Evolutionary conservation across 2,329 filamentous ascomycete genomes (phyloP).

Genomic region (Amesomyces nigricolor): DNA sequence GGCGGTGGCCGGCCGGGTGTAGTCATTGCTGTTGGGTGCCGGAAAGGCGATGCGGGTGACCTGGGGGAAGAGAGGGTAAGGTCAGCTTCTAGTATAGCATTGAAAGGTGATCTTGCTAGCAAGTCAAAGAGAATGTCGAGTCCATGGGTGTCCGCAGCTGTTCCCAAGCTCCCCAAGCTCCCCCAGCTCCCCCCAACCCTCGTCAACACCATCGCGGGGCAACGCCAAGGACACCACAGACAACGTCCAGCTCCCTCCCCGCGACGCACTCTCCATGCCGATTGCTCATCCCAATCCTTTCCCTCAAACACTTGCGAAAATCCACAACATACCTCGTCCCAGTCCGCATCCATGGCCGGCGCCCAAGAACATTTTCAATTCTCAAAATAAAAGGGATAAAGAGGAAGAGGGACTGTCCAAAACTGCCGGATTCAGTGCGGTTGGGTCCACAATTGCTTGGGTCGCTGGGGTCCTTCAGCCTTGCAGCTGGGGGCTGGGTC

Average conservation of each 20-base stretch:
- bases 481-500: not conserved
- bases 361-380: slow-evolving; percentile 24
- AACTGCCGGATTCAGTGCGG: not conserved
- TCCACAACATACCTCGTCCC: slow-evolving; percentile 50
- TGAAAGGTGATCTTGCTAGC: not conserved
- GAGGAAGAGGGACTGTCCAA: not conserved
- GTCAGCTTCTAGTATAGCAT: slow-evolving; percentile 6
- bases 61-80: slow-evolving; percentile 37
- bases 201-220: not conserved
- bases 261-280: not conserved
- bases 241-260: not conserved
- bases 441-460: not conserved
- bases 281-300: not conserved
- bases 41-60: slow-evolving; percentile 77
- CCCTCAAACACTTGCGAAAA: not conserved
- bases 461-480: not conserved
- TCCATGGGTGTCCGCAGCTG: no score
- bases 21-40: slow-evolving; percentile 63
- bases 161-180: not conserved
- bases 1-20: slow-evolving; percentile 67
- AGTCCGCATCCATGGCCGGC: slow-evolving; percentile 56
- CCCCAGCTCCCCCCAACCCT: not conserved
- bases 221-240: not conserved
- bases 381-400: slow-evolving; percentile 9
- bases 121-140: not conserved